Conservation (phyloP, 371 early-diverging fungal species). For the Coemansia sp. region DNA sequence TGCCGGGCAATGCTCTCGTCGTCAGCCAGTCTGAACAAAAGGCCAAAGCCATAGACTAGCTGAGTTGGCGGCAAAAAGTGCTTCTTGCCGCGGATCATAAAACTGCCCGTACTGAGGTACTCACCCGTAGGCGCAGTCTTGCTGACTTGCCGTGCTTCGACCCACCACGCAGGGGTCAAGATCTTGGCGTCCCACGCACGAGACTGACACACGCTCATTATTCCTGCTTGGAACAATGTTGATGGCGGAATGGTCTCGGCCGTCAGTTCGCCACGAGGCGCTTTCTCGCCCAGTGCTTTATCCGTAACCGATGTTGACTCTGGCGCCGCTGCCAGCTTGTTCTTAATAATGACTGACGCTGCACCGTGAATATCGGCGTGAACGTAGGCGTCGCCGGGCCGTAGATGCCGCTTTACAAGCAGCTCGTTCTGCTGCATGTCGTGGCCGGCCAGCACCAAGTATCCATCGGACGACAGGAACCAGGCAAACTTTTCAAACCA, state of each 20-base stretch:
- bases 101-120: constrained; percentile 91
- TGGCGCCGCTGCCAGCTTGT: constrained; percentile 48
- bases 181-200: constrained; percentile 98
- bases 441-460: constrained; percentile 93
- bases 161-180: constrained; percentile 96
- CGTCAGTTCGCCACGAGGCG: constrained; percentile 13
- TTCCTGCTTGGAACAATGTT: constrained; percentile 93
- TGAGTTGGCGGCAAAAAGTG: constrained; percentile 92
- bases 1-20: constrained; percentile 53
- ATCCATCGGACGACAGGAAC: constrained; percentile 95
- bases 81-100: constrained; percentile 98
- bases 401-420: constrained; percentile 85
- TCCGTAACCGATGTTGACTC: constrained; percentile 54
- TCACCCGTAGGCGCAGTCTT: constrained; percentile 98
- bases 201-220: constrained; percentile 94
- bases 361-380: constrained; percentile 98
- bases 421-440: constrained; percentile 98
- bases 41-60: constrained; percentile 95
- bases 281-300: not conserved
- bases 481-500: constrained; percentile 99
- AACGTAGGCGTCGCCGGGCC: constrained; percentile 87
- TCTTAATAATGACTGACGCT: constrained; percentile 91
- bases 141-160: constrained; percentile 87
- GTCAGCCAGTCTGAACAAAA: constrained; percentile 88
- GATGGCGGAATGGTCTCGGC: constrained; percentile 78